Conservation (phyloP, 192 early-diverging fungal species). For the Linnemannia hyalina region DNA sequence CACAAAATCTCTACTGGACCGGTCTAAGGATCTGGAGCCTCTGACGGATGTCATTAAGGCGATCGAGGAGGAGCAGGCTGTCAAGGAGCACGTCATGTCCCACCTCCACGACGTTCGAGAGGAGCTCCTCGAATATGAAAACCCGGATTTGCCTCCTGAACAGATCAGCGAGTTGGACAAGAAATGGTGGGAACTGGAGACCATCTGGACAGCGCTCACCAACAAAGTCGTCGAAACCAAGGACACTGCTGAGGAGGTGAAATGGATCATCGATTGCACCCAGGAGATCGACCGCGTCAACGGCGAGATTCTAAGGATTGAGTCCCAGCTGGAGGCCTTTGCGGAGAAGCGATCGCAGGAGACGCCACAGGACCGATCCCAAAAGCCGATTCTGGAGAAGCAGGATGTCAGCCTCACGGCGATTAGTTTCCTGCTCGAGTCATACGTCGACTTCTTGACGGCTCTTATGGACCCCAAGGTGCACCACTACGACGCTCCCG, state of each 20-base stretch:
- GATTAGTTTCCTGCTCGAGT: conserved; percentile 50
- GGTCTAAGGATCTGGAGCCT: conserved; percentile 41
- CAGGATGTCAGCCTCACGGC: conserved; percentile 50
- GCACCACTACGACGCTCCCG: conserved; percentile 49
- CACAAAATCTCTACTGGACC: conserved; percentile 33
- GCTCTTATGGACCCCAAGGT: conserved; percentile 57
- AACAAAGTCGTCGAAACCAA: conserved; percentile 46
- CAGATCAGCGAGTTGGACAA: conserved; percentile 46
- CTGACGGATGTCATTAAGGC: conserved; percentile 35
- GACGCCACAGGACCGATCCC: conserved; percentile 38
- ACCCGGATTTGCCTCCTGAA: conserved; percentile 44
- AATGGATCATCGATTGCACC: conserved; percentile 54
- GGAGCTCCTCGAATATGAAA: conserved; percentile 42
- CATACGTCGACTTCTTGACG: conserved; percentile 51
- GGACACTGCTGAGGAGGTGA: conserved; percentile 47
- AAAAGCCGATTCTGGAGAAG: conserved; percentile 39
- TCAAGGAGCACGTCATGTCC: conserved; percentile 51
- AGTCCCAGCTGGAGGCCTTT: conserved; percentile 38
- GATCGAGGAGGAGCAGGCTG: conserved; percentile 39
- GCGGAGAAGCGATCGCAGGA: conserved; percentile 40
- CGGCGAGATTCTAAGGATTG: conserved; percentile 49
- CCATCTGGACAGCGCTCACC: conserved; percentile 43
- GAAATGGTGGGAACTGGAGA: conserved; percentile 53
- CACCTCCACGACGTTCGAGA: conserved; percentile 54
- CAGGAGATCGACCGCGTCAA: conserved; percentile 51